A percentile compares a stretch with the other conserved stretches of the same genome.
Conservation (phyloP, 1,139 yeast genomes). For the Suhomyces atakaporum region DNA sequence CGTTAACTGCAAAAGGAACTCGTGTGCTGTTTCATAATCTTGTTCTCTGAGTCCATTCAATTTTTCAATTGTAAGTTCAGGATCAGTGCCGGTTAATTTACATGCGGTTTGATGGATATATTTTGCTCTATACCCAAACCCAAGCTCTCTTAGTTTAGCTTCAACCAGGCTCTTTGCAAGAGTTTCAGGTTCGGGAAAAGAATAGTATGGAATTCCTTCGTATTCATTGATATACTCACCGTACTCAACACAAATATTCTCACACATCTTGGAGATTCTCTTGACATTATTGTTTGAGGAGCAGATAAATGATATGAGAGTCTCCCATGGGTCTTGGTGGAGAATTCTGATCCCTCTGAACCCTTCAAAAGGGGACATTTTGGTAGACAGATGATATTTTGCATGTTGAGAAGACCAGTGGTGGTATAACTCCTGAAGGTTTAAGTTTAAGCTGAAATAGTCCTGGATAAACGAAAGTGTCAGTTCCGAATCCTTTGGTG, state of each 20-base stretch:
- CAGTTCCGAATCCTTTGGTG: constrained; percentile 1
- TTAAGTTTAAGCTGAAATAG: constrained; percentile 68
- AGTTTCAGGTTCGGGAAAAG: constrained; percentile 70
- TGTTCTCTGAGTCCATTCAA: constrained; percentile 41
- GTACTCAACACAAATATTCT: constrained; percentile 67
- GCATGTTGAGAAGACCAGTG: constrained; percentile 65
- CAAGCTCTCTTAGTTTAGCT: constrained; percentile 52
- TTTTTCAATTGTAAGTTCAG: constrained; percentile 33
- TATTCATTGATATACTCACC: constrained; percentile 62
- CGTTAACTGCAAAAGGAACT: constrained; percentile 61
- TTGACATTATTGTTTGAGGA: constrained; percentile 95
- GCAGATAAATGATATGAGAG: constrained; percentile 84
- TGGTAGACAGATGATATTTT: constrained; percentile 34
- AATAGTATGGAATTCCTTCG: constrained; percentile 61
- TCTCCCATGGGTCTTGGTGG: constrained; percentile 97
- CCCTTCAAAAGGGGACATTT: constrained; percentile 37
- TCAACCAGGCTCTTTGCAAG: constrained; percentile 44
- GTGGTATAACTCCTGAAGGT: constrained; percentile 52
- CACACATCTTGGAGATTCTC: constrained; percentile 92
- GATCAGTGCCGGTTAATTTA: constrained; percentile 34
- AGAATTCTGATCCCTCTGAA: constrained; percentile 79
- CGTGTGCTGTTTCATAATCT: constrained; percentile 61
- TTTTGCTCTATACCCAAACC: constrained; percentile 93
- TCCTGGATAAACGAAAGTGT: constrained; percentile 54
- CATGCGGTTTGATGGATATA: constrained; percentile 79